Percentiles rank a stretch among this genome's conserved stretches.
Conservation (phyloP, 305 asterid species). For the Rubia peregrina region DNA sequence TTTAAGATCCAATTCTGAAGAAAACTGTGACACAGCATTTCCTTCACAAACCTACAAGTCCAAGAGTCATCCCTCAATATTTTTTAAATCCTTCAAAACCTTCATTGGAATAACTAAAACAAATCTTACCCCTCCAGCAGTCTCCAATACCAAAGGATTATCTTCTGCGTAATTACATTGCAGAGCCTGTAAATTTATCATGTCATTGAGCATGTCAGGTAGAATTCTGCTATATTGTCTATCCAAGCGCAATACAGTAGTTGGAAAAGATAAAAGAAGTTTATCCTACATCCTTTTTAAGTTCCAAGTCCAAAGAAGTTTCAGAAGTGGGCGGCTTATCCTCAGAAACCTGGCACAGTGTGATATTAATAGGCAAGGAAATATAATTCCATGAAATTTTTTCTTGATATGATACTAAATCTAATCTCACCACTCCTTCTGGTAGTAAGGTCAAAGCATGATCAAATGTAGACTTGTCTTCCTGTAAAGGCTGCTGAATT, state of each 20-base stretch:
- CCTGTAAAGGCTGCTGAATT: slow-evolving; percentile 29
- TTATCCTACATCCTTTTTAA: slow-evolving; percentile 21
- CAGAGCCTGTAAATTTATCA: slow-evolving; percentile 7
- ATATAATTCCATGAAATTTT: background rate
- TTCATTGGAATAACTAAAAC: background rate
- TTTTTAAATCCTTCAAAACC: background rate
- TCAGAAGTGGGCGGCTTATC: background rate
- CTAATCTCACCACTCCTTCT: background rate
- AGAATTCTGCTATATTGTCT: background rate
- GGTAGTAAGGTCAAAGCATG: slow-evolving; percentile 21
- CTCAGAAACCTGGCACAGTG: background rate
- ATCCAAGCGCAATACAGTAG: background rate
- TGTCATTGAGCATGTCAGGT: background rate
- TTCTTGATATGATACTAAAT: background rate
- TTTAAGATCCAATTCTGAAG: slow-evolving; percentile 2
- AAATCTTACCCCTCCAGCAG: slow-evolving; percentile 13
- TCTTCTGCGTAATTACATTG: slow-evolving; percentile 20
- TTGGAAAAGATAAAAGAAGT: background rate
- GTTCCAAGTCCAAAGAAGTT: slow-evolving; percentile 5
- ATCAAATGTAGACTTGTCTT: slow-evolving; percentile 24
- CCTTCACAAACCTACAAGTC: slow-evolving; percentile 18
- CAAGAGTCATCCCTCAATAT: background rate
- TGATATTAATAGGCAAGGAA: background rate
- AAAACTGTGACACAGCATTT: background rate
- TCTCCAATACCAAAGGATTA: slow-evolving; percentile 20